Evolutionary conservation across 1,139 yeast genomes (phyloP), one percentile per base, ranked within the genome.

Genomic region (Pichia inconspicua): DNA sequence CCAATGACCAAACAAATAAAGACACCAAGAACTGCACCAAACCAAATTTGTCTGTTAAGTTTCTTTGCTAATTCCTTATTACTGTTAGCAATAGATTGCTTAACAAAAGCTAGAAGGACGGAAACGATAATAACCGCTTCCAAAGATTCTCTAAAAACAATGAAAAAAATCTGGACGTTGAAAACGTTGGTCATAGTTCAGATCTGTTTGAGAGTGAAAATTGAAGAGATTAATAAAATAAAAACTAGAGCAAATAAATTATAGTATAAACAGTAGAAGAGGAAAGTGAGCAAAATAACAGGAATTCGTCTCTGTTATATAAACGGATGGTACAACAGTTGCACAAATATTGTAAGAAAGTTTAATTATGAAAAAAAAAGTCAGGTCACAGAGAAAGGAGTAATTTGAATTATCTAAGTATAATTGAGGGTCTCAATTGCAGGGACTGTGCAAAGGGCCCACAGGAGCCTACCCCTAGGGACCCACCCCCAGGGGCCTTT

Each of bases 61-160:
- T 74, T 76, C 53, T 77, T 81, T 65, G 86, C 84, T 8, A 63
- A 46, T 2, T 47, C 54, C 8, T 54, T 52, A 34, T 57, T 56
- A 22, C 52, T 50, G 32, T 52, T 53, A 47, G 86, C 88, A 54
- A 85, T 74, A 63, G 89, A 85, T 70, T 89, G 96, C 65, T 86
- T 88, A 53, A 90, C 78, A 68, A 90, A 90, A 25, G 97, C 92
- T 52, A 90, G 74, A 52, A 90, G 74, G 44, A 90, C 96, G 3
- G 97, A 87, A 50, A 90, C 84, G 54, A 90, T 89, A 53, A 90
- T 80, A 44, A 89, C 77, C 45, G 96, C 96, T 71, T 90, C 97
- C 54, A 90, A 73, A 2, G 95, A 74, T 69, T 90, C 97, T 69
- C 97, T 80, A 60, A 90, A 78, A 51, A 89, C 88, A 59, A 90